phyloP scores from a whole-genome alignment of 495 filamentous ascomycete genomes.

The Aspergillus conjunctus region DNA sequence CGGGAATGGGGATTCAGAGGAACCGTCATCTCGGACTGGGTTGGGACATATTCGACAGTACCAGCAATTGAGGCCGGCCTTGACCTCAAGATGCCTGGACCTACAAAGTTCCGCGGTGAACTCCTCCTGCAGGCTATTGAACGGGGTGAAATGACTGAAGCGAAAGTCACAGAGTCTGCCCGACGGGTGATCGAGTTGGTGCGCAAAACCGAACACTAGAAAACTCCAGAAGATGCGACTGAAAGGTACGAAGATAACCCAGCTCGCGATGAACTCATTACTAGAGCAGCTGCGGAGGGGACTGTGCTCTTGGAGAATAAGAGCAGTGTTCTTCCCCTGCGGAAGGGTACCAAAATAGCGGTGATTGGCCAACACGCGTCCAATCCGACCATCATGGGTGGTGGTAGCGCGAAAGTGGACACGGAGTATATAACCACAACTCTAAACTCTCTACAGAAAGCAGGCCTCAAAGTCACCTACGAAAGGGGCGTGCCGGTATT shows the following conservation, averaged over 20 bases:
- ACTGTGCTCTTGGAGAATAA: background rate
- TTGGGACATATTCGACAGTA: background rate
- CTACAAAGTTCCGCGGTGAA: background rate
- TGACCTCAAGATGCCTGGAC: background rate
- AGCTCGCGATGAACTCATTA: background rate
- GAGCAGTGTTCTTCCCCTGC: background rate
- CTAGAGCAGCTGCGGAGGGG: background rate
- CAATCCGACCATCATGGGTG: background rate
- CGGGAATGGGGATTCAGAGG: background rate
- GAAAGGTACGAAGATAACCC: background rate
- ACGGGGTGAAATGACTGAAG: background rate
- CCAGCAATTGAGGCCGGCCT: background rate
- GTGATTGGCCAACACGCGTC: background rate
- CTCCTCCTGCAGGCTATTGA: background rate
- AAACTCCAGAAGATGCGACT: background rate
- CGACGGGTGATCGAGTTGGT: background rate
- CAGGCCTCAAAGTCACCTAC: background rate
- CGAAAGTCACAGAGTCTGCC: background rate
- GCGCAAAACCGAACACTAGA: background rate
- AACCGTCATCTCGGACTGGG: background rate
- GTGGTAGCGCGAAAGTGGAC: background rate
- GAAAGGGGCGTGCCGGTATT: too few relatives aligned
- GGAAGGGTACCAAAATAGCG: background rate
- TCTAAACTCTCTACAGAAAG: background rate
- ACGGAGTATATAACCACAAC: background rate